These are phyloP conservation scores for Drechmeria coniospora DNA, from an alignment of 2,329 filamentous ascomycete species.

Conservation along the genomic window DNA sequence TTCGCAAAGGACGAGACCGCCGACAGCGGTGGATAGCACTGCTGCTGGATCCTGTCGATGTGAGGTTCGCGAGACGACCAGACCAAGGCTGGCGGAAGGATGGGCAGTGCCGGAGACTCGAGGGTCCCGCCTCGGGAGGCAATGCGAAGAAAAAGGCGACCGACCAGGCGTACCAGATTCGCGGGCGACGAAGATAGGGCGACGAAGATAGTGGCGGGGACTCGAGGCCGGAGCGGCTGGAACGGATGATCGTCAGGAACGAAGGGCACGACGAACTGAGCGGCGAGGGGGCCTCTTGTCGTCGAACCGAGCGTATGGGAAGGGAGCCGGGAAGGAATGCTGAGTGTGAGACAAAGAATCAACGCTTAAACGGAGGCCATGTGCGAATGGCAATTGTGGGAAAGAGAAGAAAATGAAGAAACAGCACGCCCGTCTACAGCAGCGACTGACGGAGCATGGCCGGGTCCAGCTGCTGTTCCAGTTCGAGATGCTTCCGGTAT, in stretches of 20 bases:
- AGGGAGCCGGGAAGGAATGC: conserved; percentile 9
- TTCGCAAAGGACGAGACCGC: conserved; percentile 6
- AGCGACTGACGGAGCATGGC: conserved; percentile 2
- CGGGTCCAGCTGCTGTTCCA: conserved; percentile 1
- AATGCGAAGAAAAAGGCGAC: conserved; percentile 1
- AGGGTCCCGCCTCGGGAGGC: conserved; percentile 3
- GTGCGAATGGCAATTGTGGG: conserved; percentile 3
- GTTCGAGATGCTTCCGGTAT: not conserved
- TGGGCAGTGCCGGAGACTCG: conserved; percentile 3
- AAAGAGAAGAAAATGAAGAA: conserved; percentile 1
- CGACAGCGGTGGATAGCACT: conserved; percentile 28
- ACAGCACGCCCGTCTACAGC: conserved; percentile 1
- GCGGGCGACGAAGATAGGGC: not conserved
- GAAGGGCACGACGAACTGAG: conserved; percentile 3
- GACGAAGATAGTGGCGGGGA: not conserved
- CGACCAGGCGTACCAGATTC: too few species aligned
- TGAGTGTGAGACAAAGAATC: conserved; percentile 8
- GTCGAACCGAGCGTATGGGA: conserved; percentile 6
- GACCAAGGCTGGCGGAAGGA: conserved; percentile 7
- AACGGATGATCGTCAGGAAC: conserved; percentile 6
- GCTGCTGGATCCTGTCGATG: conserved; percentile 34
- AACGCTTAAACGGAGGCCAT: conserved; percentile 7
- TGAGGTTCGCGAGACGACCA: conserved; percentile 7
- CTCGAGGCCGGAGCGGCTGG: conserved; percentile 1
- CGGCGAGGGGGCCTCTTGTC: conserved; percentile 5